A percentile compares a stretch with the other conserved stretches of the same genome.
Evolutionary conservation across 768 basidiomycete species (phyloP).

Genomic region (Leccinum barrowsii): DNA sequence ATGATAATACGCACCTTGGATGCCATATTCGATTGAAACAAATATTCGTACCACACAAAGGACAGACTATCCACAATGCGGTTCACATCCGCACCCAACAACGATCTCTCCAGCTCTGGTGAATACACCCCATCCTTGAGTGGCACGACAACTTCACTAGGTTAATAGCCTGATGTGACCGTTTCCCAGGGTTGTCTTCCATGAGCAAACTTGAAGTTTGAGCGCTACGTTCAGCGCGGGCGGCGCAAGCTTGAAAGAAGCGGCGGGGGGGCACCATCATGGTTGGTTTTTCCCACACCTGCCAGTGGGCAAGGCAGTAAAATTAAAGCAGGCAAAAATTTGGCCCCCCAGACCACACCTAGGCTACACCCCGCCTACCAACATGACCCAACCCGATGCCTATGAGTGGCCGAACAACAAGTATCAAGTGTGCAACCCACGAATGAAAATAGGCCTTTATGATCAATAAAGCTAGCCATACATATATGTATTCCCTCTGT

Average conservation of each 20-base stretch:
- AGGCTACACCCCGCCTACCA: too few relatives aligned
- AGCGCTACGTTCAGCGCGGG: not conserved
- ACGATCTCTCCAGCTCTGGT: constrained; percentile 43
- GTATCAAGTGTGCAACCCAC: too few relatives aligned
- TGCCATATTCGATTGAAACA: constrained; percentile 61
- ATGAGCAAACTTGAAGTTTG: not conserved
- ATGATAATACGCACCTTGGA: constrained; percentile 37
- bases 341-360: too few relatives aligned
- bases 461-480: not conserved
- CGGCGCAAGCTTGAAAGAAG: not conserved
- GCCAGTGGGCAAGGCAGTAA: too few relatives aligned
- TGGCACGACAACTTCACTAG: constrained; percentile 32
- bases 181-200: not conserved
- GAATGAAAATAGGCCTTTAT: not conserved
- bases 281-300: too few relatives aligned
- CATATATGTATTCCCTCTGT: not conserved
- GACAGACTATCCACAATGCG: constrained; percentile 54
- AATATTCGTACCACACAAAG: constrained; percentile 63
- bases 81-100: constrained; percentile 57
- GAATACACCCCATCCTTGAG: constrained; percentile 57
- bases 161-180: not conserved
- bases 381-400: too few relatives aligned
- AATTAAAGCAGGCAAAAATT: too few relatives aligned
- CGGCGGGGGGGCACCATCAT: not conserved
- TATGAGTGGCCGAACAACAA: too few relatives aligned